Base-by-base conservation (phyloP, 2,329 filamentous ascomycete species). In the Calonectria hongkongensis region DNA sequence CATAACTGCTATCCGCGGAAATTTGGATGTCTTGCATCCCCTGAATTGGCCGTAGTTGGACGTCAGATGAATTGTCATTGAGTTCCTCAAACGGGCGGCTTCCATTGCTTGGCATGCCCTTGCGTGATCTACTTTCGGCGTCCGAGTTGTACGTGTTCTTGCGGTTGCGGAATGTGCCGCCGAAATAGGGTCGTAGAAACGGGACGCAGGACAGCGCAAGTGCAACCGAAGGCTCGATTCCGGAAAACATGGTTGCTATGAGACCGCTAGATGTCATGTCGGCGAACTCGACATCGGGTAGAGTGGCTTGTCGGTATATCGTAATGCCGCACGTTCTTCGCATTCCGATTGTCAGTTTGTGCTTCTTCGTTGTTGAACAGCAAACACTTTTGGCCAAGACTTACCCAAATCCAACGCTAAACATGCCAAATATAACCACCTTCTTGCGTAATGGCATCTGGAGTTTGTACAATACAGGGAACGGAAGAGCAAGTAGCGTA, bases 191-290 rank as follows among this genome's bases (percentile, higher is more conserved):
- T 39, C 51, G 51, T 3, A 58, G 51, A 25, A 58, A 68, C 9
- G 66, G 66, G 39, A 68, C 66, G 16, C 66, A 68, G 4, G 66
- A 60, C 4, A 68, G 45, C 12, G 66, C 54, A 16, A 68, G 66
- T 15, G 66, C 66, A 27, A 68, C 66, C 7, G 66, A 68, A 10
- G 66, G 66, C 54, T 68, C 66, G 30, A 68, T 43, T 9, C 51
- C 66, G 16, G 66, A 68, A 30, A 68, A 63, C 15, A 68, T 50
- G 21, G 66, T 68, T 13, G 66, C 66, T n/a, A 68, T 30, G 15
- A 68, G 66, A 25, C 66, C 66, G 54, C 66, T 68, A 5, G 51
- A 18, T 50, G 66, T 51, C 66, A 68, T 68, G 30, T 68, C 66
- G 66, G 66, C 33, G 30, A 68, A 68, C 13, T 33, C 3, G 1